Evolutionary conservation across 2,329 filamentous ascomycete species (phyloP).

Genomic region (Trichoderma afroharzianum): DNA sequence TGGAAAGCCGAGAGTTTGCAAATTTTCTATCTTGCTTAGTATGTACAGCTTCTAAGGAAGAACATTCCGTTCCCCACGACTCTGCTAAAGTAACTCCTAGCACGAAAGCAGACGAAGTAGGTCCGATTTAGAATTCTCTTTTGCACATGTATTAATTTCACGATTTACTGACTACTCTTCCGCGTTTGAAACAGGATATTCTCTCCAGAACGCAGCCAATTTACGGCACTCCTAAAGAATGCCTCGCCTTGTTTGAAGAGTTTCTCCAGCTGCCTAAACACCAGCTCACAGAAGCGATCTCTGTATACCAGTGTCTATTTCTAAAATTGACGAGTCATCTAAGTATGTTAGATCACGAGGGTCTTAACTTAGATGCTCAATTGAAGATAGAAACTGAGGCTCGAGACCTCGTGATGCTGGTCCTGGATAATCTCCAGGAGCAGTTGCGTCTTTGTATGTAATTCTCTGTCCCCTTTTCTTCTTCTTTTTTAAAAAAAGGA

Average conservation of each 20-base stretch:
- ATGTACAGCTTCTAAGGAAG: not conserved
- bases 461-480: not conserved
- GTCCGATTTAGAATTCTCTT: not conserved
- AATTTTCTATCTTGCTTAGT: not conserved
- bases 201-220: accelerated
- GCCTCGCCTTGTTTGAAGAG: not conserved
- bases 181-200: not conserved
- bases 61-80: not conserved
- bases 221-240: not conserved
- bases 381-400: not conserved
- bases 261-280: not conserved
- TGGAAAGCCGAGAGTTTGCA: not conserved
- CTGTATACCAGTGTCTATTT: too few relatives aligned
- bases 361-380: too few relatives aligned
- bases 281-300: not conserved
- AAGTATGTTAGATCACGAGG: too few relatives aligned
- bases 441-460: not conserved
- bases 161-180: not conserved
- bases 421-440: not conserved
- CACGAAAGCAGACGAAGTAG: not conserved
- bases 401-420: not conserved
- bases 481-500: too few relatives aligned
- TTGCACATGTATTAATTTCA: not conserved
- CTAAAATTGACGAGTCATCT: too few relatives aligned
- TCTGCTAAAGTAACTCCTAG: not conserved